These are phyloP conservation scores for Crotalaria pallida DNA, from an alignment of 306 rosid species.

Conservation along the genomic window DNA sequence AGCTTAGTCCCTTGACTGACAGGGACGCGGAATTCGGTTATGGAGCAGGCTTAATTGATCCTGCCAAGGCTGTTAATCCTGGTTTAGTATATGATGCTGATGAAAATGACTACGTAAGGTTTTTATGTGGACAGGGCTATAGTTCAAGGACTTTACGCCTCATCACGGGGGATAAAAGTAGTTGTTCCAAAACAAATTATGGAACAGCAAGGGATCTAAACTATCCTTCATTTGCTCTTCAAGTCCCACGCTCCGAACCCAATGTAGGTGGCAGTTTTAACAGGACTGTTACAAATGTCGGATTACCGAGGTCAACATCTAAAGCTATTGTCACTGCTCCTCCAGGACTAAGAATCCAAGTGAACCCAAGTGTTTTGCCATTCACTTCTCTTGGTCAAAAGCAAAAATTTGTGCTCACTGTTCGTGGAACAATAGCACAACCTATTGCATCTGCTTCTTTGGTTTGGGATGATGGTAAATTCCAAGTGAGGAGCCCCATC, in stretches of 20 bases:
- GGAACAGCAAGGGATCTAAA: constrained; percentile 31
- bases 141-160: constrained; percentile 15
- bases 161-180: neutral
- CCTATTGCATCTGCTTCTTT: constrained; percentile 30
- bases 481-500: constrained; percentile 49
- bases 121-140: constrained; percentile 47
- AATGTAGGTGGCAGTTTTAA: constrained; percentile 15
- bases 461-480: constrained; percentile 44
- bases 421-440: constrained; percentile 20
- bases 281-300: constrained; percentile 45
- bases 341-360: constrained; percentile 22
- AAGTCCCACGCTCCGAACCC: neutral
- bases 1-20: constrained; percentile 14
- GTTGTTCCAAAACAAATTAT: neutral
- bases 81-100: constrained; percentile 44
- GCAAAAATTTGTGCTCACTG: constrained; percentile 9
- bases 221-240: constrained; percentile 44
- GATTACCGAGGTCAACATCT: constrained; percentile 30
- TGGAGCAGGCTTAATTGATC: constrained; percentile 46
- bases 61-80: constrained; percentile 27
- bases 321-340: constrained; percentile 28
- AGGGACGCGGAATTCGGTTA: constrained; percentile 35
- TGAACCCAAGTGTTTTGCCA: constrained; percentile 32
- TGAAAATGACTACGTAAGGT: constrained; percentile 20
- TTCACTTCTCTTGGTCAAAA: constrained; percentile 35